phyloP scores from a whole-genome alignment of 345 rosid species.

The Citrus reticulata region DNA sequence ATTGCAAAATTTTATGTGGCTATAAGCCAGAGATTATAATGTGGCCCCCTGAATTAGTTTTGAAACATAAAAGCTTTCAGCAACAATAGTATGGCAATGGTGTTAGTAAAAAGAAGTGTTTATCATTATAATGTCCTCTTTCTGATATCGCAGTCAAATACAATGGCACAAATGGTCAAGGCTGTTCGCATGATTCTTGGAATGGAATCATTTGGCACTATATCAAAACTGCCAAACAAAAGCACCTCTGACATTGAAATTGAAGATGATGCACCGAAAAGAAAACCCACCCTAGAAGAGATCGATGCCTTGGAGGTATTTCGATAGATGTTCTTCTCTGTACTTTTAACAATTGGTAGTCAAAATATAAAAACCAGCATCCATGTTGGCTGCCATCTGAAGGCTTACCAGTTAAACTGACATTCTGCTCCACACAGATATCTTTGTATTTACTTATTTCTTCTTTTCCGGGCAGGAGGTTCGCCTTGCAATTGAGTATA shows the following conservation, averaged over 20 bases:
- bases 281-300: conserved; percentile 91
- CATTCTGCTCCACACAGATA: background rate
- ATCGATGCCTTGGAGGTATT: conserved; percentile 93
- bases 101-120: background rate
- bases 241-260: conserved; percentile 59
- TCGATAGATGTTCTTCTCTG: too few relatives aligned
- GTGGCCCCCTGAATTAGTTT: background rate
- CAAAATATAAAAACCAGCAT: background rate
- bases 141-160: conserved; percentile 63
- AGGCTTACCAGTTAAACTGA: background rate
- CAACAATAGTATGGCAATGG: background rate
- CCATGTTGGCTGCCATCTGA: background rate
- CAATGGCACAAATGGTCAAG: conserved; percentile 97
- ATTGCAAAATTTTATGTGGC: background rate
- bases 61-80: background rate
- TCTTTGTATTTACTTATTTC: conserved; percentile 4
- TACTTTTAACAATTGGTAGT: background rate
- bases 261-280: conserved; percentile 80
- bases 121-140: background rate
- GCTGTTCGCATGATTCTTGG: conserved; percentile 87
- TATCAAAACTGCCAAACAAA: conserved; percentile 30
- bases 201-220: conserved; percentile 56
- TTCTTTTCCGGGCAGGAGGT: conserved; percentile 56
- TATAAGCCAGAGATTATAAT: background rate
- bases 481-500: conserved; percentile 85